These are phyloP conservation scores for Collybiopsis luxurians DNA, from an alignment of 768 basidiomycete genomes.

Conservation along the genomic window DNA sequence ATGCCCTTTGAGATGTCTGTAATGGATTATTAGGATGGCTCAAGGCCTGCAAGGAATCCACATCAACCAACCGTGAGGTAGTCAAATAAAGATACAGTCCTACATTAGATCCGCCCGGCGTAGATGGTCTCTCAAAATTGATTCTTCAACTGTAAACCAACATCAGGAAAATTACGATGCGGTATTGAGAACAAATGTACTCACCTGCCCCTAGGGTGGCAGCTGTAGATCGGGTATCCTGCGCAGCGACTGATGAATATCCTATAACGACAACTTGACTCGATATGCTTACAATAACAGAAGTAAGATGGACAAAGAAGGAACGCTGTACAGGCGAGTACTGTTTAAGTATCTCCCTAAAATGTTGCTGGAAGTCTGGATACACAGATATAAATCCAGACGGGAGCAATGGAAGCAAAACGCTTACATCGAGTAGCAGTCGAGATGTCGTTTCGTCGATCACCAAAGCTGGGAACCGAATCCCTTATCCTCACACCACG, in stretches of 20 bases:
- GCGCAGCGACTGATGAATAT: constrained; percentile 9
- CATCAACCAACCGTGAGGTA: background rate
- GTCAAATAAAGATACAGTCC: constrained; percentile 9
- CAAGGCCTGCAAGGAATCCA: background rate
- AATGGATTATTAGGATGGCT: too few species aligned
- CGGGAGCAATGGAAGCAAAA: background rate
- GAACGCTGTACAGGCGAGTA: constrained; percentile 62
- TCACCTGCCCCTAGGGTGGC: constrained; percentile 65
- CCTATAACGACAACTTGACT: background rate
- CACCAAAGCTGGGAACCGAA: constrained; percentile 71
- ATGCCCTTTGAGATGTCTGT: too few species aligned
- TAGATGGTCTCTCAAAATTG: constrained; percentile 69
- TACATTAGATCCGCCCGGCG: constrained; percentile 69
- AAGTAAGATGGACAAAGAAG: constrained; percentile 73
- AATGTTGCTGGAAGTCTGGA: constrained; percentile 76
- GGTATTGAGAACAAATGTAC: constrained; percentile 17
- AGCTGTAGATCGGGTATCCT: constrained; percentile 78
- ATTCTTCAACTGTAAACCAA: constrained; percentile 64
- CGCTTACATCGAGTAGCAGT: constrained; percentile 69
- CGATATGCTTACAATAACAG: constrained; percentile 61
- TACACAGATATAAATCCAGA: background rate
- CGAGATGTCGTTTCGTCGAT: constrained; percentile 64
- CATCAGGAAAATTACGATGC: background rate
- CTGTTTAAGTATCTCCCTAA: constrained; percentile 67
- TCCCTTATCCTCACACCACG: constrained; percentile 65